Conservation (phyloP, 2,329 filamentous ascomycete genomes). For the Aspergillus jensenii region DNA sequence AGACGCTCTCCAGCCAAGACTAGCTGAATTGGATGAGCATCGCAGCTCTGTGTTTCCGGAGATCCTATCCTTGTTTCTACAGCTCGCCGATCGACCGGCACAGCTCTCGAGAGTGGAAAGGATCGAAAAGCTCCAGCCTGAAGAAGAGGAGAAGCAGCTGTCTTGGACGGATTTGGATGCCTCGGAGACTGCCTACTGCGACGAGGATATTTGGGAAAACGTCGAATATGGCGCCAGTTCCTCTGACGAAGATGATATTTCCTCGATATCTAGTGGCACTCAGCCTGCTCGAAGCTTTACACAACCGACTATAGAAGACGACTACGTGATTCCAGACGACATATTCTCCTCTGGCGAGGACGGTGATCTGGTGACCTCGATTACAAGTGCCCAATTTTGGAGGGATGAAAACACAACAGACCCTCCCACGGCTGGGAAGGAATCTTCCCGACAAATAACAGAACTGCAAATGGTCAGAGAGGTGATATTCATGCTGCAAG, state of each 20-base stretch:
- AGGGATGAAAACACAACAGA: constrained; percentile 24
- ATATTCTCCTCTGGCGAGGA: constrained; percentile 33
- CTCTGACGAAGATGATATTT: constrained; percentile 43
- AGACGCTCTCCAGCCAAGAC: constrained; percentile 61
- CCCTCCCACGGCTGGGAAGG: constrained; percentile 14
- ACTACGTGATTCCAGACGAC: constrained; percentile 35
- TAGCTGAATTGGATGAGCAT: constrained; percentile 58
- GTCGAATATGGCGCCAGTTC: constrained; percentile 40
- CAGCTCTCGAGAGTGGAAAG: constrained; percentile 66
- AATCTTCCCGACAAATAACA: constrained; percentile 49
- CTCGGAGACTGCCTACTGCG: constrained; percentile 68
- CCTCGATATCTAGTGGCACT: constrained; percentile 32
- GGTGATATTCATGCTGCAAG: constrained; percentile 79
- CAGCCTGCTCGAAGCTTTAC: constrained; percentile 29
- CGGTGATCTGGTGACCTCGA: constrained; percentile 34
- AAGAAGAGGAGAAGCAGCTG: constrained; percentile 51
- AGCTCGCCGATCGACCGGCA: constrained; percentile 77
- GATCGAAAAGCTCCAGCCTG: constrained; percentile 56
- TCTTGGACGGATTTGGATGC: constrained; percentile 78
- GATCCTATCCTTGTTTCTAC: constrained; percentile 72
- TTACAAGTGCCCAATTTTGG: constrained; percentile 53
- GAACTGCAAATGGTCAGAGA: constrained; percentile 77
- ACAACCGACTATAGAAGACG: constrained; percentile 28
- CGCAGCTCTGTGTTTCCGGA: constrained; percentile 73
- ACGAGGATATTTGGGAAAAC: constrained; percentile 43